A percentile compares a stretch with the other conserved stretches of the same genome.
Evolutionary conservation across 371 early-diverging fungal genomes (phyloP).

Genomic region (Chytridium lagenaria): DNA sequence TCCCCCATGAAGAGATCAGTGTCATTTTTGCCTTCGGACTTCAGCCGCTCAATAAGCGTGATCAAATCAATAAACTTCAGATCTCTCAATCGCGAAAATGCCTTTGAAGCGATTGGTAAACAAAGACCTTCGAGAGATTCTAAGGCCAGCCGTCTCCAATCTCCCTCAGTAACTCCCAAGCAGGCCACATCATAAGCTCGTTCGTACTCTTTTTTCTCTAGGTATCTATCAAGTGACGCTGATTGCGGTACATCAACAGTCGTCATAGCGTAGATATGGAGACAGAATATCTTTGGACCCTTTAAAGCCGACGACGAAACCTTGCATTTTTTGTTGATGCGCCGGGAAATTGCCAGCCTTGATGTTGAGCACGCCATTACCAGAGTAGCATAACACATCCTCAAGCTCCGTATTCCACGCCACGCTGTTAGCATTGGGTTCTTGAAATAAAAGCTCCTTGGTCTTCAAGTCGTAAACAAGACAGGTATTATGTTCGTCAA

Average conservation of each 20-base stretch:
- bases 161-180: slow-evolving; percentile 57
- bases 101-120: slow-evolving; percentile 52
- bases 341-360: slow-evolving; percentile 55
- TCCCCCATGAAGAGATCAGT: slow-evolving; percentile 47
- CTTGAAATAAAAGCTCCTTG: slow-evolving; percentile 58
- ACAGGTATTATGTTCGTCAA: slow-evolving; percentile 58
- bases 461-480: slow-evolving; percentile 52
- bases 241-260: slow-evolving; percentile 57
- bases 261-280: slow-evolving; percentile 56
- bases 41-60: slow-evolving; percentile 37
- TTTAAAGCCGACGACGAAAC: slow-evolving; percentile 64
- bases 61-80: slow-evolving; percentile 47
- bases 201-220: slow-evolving; percentile 52
- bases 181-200: slow-evolving; percentile 53
- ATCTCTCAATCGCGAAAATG: slow-evolving; percentile 53
- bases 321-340: slow-evolving; percentile 56
- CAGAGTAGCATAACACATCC: slow-evolving; percentile 59
- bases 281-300: slow-evolving; percentile 57
- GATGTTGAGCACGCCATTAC: slow-evolving; percentile 52
- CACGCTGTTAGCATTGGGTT: slow-evolving; percentile 57
- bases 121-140: slow-evolving; percentile 51
- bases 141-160: slow-evolving; percentile 56
- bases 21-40: slow-evolving; percentile 43
- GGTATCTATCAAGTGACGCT: slow-evolving; percentile 52
- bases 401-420: slow-evolving; percentile 63